Conservation (phyloP, 179 eudicot genomes). For the Vitellaria paradoxa region DNA sequence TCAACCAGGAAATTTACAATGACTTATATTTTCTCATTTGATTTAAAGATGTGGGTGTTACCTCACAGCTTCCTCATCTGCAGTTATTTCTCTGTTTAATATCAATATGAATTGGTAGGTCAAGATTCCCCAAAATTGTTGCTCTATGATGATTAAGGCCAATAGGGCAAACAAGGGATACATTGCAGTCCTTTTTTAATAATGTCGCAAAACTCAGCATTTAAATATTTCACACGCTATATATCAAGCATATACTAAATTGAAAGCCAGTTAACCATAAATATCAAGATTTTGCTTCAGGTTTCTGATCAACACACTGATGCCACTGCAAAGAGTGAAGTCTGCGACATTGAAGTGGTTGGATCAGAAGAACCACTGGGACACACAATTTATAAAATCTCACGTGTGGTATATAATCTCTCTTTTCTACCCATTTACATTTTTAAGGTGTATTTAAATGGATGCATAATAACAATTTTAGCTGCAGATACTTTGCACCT, state of each 20-base stretch:
- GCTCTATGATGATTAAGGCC: too few species aligned
- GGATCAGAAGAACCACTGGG: constrained; percentile 31
- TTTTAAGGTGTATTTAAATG: not conserved
- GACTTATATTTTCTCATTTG: not conserved
- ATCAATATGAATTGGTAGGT: too few species aligned
- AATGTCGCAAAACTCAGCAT: too few species aligned
- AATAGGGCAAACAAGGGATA: too few species aligned
- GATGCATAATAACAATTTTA: not conserved
- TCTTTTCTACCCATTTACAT: not conserved
- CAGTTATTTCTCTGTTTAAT: too few species aligned
- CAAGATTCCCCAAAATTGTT: too few species aligned
- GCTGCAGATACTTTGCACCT: constrained; percentile 49
- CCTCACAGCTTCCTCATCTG: too few species aligned
- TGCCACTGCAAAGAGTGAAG: constrained; percentile 5
- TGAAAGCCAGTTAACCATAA: too few species aligned
- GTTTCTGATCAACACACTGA: constrained; percentile 27
- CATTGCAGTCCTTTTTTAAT: too few species aligned
- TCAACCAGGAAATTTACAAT: too few species aligned
- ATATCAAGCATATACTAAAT: not conserved
- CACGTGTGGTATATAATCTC: constrained; percentile 42
- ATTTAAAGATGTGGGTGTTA: not conserved
- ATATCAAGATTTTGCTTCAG: constrained; percentile 28
- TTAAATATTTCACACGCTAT: too few species aligned
- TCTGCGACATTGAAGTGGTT: constrained; percentile 25
- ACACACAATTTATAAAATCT: constrained; percentile 38